Evolutionary conservation across 2,329 filamentous ascomycete species (phyloP).

Genomic region (Talaromyces sp.): DNA sequence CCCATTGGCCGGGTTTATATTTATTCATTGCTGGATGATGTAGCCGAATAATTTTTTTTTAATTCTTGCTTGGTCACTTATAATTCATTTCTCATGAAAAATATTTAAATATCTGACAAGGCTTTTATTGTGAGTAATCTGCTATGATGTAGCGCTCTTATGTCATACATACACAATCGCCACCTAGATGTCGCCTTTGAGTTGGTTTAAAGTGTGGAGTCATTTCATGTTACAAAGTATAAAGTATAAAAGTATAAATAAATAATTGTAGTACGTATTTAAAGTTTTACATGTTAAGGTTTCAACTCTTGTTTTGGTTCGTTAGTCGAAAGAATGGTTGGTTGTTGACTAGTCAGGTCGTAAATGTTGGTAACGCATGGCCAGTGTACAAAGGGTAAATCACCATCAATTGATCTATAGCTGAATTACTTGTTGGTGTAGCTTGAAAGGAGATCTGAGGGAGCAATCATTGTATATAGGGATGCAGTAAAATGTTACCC

Average conservation of each 20-base stretch:
- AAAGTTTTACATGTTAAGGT: not conserved
- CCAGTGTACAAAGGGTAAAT: not conserved
- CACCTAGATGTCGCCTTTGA: not conserved
- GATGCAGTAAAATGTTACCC: not conserved
- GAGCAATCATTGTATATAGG: not conserved
- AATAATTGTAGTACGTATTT: not conserved
- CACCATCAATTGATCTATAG: not conserved
- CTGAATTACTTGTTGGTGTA: not conserved
- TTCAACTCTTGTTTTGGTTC: not conserved
- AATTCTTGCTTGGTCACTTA: not conserved
- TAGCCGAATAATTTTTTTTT: not conserved
- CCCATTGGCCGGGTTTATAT: constrained; percentile 10
- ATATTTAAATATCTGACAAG: not conserved
- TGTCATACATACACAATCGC: not conserved
- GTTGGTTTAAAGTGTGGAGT: not conserved
- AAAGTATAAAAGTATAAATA: not conserved
- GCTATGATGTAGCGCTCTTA: not conserved
- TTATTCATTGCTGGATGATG: not conserved
- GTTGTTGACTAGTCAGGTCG: not conserved
- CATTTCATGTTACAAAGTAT: not conserved
- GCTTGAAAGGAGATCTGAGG: not conserved
- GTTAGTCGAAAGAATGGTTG: not conserved
- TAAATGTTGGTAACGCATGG: not conserved
- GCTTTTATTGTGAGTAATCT: not conserved
- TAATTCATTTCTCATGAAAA: not conserved